A percentile compares a stretch with the other conserved stretches of the same genome.
These are phyloP conservation scores for Acer campestre DNA, from an alignment of 345 rosid species.

Conservation along the genomic window DNA sequence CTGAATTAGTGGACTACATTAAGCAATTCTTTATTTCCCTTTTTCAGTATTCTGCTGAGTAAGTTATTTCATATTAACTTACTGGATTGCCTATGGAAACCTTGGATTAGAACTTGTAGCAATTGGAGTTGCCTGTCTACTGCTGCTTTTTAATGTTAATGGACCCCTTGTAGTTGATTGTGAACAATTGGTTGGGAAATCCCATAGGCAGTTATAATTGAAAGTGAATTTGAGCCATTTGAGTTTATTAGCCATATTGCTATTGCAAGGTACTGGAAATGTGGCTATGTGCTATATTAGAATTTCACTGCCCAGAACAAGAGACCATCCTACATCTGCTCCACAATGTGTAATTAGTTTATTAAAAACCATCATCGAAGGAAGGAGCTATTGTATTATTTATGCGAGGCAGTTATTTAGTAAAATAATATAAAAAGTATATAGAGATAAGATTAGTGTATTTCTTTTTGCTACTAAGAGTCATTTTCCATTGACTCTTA, in stretches of 20 bases:
- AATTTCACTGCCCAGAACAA: not conserved
- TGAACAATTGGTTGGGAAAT: not conserved
- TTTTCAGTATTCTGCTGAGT: conserved; percentile 73
- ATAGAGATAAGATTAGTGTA: not conserved
- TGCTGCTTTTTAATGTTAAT: not conserved
- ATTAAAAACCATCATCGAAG: not conserved
- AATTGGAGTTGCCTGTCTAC: not conserved
- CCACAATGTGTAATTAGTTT: not conserved
- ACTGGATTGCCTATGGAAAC: not conserved
- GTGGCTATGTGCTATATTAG: not conserved
- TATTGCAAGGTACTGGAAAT: conserved; percentile 5
- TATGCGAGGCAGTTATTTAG: not conserved
- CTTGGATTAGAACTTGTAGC: conserved; percentile 3
- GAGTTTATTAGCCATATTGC: not conserved
- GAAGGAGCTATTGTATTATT: not conserved
- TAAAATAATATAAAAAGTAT: not conserved
- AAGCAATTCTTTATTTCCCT: conserved; percentile 63
- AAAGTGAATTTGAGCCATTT: not conserved
- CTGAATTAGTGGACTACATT: conserved; percentile 52
- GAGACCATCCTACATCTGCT: not conserved
- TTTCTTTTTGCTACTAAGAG: not conserved
- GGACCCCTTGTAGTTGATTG: not conserved
- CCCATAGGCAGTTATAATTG: not conserved
- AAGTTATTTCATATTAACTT: conserved; percentile 34
- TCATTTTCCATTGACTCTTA: not conserved